Evolutionary conservation across 2,329 filamentous ascomycete species (phyloP).

Genomic region (Helotiales sp.): DNA sequence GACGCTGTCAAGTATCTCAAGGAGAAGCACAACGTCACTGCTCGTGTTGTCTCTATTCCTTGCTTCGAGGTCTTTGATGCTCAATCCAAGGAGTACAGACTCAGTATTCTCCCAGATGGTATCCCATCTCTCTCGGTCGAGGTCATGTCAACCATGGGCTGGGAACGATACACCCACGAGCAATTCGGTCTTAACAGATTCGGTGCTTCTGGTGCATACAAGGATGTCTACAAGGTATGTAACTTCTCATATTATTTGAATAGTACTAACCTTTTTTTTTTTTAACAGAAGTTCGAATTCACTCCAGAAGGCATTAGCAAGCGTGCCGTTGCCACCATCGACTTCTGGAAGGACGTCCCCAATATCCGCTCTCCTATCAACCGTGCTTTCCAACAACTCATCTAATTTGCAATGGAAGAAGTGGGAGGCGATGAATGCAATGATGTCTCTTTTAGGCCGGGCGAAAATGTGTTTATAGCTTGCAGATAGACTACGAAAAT

Average conservation of each 20-base stretch:
- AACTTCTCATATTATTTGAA: constrained; percentile 18
- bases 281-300: constrained; percentile 92
- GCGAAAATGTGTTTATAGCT: constrained; percentile 14
- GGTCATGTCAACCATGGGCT: constrained; percentile 96
- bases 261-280: constrained; percentile 50
- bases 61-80: constrained; percentile 97
- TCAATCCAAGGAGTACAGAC: constrained; percentile 92
- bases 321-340: constrained; percentile 87
- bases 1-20: constrained; percentile 91
- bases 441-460: background rate
- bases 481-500: constrained; percentile 29
- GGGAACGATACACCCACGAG: constrained; percentile 99
- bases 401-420: constrained; percentile 59
- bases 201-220: constrained; percentile 95
- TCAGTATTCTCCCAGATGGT: constrained; percentile 90
- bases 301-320: constrained; percentile 96
- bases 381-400: constrained; percentile 96
- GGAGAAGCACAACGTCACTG: constrained; percentile 84
- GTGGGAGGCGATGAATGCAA: background rate
- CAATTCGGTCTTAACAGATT: constrained; percentile 99
- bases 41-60: constrained; percentile 92
- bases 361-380: constrained; percentile 95
- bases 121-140: constrained; percentile 93
- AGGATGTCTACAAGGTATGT: constrained; percentile 91
- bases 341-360: constrained; percentile 95